These are phyloP conservation scores for Solanum rostratum DNA, from an alignment of 257 asterid species.

Conservation along the genomic window DNA sequence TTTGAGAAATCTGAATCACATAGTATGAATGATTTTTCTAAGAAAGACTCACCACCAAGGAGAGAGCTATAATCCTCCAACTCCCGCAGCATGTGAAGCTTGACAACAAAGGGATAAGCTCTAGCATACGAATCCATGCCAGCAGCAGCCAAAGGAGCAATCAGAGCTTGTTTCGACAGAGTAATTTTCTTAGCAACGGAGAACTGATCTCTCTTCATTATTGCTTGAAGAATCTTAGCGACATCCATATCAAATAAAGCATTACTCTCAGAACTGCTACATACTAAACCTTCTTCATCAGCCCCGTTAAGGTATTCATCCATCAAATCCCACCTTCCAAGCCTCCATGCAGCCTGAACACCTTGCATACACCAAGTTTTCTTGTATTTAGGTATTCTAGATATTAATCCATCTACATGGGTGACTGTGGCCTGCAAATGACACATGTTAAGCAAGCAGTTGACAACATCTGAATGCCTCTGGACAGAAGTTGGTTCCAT, in stretches of 20 bases:
- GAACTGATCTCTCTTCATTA: constrained; percentile 74
- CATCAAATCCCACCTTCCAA: constrained; percentile 98
- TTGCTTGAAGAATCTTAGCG: constrained; percentile 87
- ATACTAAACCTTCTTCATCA: constrained; percentile 73
- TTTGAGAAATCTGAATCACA: constrained; percentile 56
- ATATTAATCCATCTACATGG: constrained; percentile 85
- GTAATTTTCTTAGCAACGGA: constrained; percentile 71
- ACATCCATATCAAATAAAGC: constrained; percentile 92
- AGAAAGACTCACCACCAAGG: constrained; percentile 76
- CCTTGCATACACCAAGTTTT: constrained; percentile 99
- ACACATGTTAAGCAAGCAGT: constrained; percentile 87
- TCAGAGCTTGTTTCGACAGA: constrained; percentile 76
- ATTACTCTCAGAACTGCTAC: constrained; percentile 92
- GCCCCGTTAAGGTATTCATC: constrained; percentile 78
- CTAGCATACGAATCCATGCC: constrained; percentile 99
- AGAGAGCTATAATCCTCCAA: constrained; percentile 80
- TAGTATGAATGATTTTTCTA: constrained; percentile 40
- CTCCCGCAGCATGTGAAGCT: constrained; percentile 95
- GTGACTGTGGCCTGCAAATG: constrained; percentile 94
- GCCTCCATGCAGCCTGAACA: constrained; percentile 99
- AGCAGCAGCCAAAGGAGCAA: constrained; percentile 99
- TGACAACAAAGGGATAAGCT: constrained; percentile 89
- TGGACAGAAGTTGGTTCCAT: constrained; percentile 81
- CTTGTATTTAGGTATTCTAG: constrained; percentile 62
- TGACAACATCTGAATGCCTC: constrained; percentile 91